Percentiles rank a stretch among this genome's conserved stretches.
phyloP scores from a whole-genome alignment of 2,329 filamentous ascomycete genomes.

The Alternaria arbusti region DNA sequence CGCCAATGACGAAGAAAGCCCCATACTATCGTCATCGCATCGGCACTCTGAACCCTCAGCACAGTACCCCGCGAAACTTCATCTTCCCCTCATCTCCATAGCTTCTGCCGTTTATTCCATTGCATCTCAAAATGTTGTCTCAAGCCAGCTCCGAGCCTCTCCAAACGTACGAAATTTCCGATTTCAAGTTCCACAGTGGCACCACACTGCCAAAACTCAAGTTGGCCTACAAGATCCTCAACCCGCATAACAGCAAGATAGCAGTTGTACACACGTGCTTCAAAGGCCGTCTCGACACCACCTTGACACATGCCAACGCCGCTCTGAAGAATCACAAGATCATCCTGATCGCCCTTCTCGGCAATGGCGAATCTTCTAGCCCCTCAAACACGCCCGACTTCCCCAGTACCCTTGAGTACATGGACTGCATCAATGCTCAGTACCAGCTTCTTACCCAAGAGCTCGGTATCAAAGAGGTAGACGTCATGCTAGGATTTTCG shows the following conservation, averaged over 20 bases:
- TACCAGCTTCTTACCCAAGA: slow-evolving; percentile 50
- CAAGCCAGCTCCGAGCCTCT: slow-evolving; percentile 12
- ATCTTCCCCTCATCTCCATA: not conserved
- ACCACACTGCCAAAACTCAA: slow-evolving; percentile 17
- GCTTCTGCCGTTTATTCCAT: not conserved
- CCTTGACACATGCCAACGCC: slow-evolving; percentile 55
- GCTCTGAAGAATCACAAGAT: slow-evolving; percentile 57
- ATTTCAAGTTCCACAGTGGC: slow-evolving; percentile 30
- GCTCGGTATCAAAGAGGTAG: slow-evolving; percentile 53
- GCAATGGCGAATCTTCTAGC: slow-evolving; percentile 61
- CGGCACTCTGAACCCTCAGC: not conserved
- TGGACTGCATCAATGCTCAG: slow-evolving; percentile 62
- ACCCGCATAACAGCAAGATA: slow-evolving; percentile 28
- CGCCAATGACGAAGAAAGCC: slow-evolving; percentile 5
- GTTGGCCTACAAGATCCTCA: slow-evolving; percentile 33
- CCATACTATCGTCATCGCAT: slow-evolving; percentile 4
- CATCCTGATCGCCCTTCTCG: slow-evolving; percentile 59
- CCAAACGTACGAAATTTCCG: slow-evolving; percentile 19
- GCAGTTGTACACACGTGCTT: slow-evolving; percentile 62
- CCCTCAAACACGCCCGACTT: slow-evolving; percentile 59
- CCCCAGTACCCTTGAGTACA: slow-evolving; percentile 53
- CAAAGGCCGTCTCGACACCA: slow-evolving; percentile 58
- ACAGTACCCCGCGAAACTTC: not conserved
- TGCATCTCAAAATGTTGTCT: slow-evolving; percentile 13
- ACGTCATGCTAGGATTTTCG: slow-evolving; percentile 61